Conservation (phyloP, 768 basidiomycete species). For the Lactarius vividus region DNA sequence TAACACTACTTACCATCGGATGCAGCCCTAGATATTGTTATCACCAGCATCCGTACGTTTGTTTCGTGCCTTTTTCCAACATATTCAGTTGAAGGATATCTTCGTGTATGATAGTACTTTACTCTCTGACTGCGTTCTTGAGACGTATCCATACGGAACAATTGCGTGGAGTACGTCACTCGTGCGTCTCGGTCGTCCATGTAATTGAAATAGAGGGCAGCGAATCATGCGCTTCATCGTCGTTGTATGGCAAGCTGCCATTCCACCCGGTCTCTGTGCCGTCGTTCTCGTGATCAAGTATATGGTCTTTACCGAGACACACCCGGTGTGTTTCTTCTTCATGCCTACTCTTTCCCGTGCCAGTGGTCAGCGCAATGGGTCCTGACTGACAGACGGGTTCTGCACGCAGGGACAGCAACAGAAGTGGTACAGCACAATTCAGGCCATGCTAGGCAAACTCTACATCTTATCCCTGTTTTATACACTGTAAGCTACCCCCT, state of each 20-base stretch:
- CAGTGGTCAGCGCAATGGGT: background rate
- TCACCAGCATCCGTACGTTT: constrained; percentile 13
- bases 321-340: constrained; percentile 15
- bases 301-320: background rate
- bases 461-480: constrained; percentile 18
- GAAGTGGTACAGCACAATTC: constrained; percentile 13
- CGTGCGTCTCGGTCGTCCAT: background rate
- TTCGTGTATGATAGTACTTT: constrained; percentile 1
- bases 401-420: background rate
- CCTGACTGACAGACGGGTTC: background rate
- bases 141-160: constrained; percentile 18
- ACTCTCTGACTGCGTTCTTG: constrained; percentile 1
- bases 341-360: background rate
- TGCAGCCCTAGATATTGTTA: constrained; percentile 13
- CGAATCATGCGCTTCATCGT: constrained; percentile 14
- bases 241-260: constrained; percentile 18
- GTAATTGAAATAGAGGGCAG: background rate
- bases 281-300: constrained; percentile 16
- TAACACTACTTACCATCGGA: background rate
- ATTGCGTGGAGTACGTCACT: constrained; percentile 14
- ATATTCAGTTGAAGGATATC: background rate
- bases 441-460: constrained; percentile 24
- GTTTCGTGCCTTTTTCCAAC: background rate
- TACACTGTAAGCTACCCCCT: constrained; percentile 5
- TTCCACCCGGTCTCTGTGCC: constrained; percentile 16